phyloP scores from a whole-genome alignment of 2,329 filamentous ascomycete genomes.

The Mycogone perniciosa region DNA sequence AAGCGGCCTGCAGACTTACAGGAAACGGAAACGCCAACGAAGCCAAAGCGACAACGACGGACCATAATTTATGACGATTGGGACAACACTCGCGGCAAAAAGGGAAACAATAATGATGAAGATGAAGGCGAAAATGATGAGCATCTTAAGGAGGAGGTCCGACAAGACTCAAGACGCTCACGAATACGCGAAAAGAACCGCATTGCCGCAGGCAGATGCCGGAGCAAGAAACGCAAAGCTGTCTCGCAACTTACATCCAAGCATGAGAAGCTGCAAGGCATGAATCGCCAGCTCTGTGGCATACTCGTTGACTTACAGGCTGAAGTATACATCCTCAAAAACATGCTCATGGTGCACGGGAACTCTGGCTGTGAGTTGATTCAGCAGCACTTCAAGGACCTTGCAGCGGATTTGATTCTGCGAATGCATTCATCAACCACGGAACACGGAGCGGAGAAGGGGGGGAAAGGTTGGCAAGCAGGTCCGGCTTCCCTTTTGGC shows the following conservation, averaged over 20 bases:
- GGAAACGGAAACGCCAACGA: no score
- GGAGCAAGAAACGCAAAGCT: constrained; percentile 2
- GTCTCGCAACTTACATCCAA: background rate
- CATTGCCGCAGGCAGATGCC: constrained; percentile 3
- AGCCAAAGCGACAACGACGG: no score
- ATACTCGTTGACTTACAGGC: background rate
- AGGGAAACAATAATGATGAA: background rate
- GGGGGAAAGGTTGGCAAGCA: no score
- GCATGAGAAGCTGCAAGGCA: background rate
- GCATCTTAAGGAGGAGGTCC: background rate
- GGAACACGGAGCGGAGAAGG: no score
- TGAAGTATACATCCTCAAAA: constrained; percentile 1
- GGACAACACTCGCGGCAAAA: background rate
- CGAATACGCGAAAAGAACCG: constrained; percentile 7
- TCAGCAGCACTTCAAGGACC: constrained; percentile 3
- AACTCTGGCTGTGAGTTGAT: constrained; percentile 5
- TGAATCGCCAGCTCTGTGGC: background rate
- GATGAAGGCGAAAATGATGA: background rate
- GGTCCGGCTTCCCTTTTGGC: no score
- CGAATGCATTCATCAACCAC: background rate
- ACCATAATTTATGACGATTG: no score
- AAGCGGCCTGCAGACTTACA: no score
- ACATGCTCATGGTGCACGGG: constrained; percentile 5
- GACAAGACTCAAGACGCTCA: background rate
- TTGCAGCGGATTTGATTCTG: background rate